These are phyloP conservation scores for Mortierella claussenii DNA, from an alignment of 192 early-diverging fungal species.

Conservation along the genomic window DNA sequence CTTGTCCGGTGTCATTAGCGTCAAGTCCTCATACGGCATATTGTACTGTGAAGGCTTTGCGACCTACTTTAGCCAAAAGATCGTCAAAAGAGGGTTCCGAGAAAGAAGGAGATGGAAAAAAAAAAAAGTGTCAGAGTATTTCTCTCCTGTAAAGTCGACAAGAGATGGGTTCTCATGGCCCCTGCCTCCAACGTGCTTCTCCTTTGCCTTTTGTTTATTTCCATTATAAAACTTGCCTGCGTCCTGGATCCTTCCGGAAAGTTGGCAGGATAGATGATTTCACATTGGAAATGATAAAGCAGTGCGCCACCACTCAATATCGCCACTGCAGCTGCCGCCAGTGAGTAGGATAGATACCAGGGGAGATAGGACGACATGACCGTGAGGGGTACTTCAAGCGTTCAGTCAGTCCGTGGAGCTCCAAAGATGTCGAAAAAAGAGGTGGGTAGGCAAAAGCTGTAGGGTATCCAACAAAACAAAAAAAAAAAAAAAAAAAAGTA, in stretches of 20 bases:
- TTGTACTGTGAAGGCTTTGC: conserved; percentile 75
- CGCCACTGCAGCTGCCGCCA: conserved; percentile 57
- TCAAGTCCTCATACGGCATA: conserved; percentile 71
- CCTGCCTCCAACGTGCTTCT: too few relatives aligned
- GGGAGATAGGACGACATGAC: conserved; percentile 54
- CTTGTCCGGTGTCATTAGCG: conserved; percentile 81
- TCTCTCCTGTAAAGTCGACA: neutral
- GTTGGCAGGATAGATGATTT: conserved; percentile 81
- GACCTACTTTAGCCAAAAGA: conserved; percentile 63
- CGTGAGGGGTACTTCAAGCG: too few relatives aligned
- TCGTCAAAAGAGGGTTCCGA: neutral
- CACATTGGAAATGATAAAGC: conserved; percentile 79
- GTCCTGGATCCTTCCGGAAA: conserved; percentile 66
- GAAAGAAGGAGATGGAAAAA: neutral
- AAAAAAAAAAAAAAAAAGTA: too few relatives aligned
- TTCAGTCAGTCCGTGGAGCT: too few relatives aligned
- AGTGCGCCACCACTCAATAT: conserved; percentile 57
- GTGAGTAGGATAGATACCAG: conserved; percentile 57
- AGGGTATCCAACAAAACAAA: too few relatives aligned
- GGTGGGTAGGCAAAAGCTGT: too few relatives aligned
- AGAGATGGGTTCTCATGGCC: too few relatives aligned
- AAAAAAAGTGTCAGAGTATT: neutral
- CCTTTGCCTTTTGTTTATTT: too few relatives aligned
- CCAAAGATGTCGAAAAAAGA: too few relatives aligned
- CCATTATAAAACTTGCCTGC: conserved; percentile 31